phyloP scores from a whole-genome alignment of 2,329 filamentous ascomycete genomes.

The Fusarium bactridioides region DNA sequence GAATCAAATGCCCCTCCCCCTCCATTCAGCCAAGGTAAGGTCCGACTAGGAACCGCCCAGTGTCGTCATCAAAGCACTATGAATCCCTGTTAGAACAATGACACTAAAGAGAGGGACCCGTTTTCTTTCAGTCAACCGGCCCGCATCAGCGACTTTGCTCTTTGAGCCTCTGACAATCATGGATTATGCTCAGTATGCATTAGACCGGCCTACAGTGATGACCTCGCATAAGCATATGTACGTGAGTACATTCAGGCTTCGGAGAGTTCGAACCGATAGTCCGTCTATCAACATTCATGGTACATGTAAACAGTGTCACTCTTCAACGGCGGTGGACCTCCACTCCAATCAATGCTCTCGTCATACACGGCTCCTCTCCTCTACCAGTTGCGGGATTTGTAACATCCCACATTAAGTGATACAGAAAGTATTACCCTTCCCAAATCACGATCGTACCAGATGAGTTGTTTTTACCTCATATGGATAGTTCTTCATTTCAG shows the following conservation, averaged over 20 bases:
- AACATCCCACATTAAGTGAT: conserved; percentile 5
- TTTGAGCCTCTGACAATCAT: conserved; percentile 18
- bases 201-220: background rate
- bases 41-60: conserved; percentile 20
- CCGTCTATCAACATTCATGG: conserved; percentile 4
- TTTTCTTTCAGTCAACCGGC: conserved; percentile 32
- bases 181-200: background rate
- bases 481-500: background rate
- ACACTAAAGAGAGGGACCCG: conserved; percentile 19
- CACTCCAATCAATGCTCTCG: conserved; percentile 2
- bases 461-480: background rate
- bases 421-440: background rate
- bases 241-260: background rate
- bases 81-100: conserved; percentile 1
- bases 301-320: background rate
- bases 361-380: conserved; percentile 5
- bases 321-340: conserved; percentile 6
- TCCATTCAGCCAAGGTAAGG: conserved; percentile 27
- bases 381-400: conserved; percentile 30
- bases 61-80: conserved; percentile 38
- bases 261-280: conserved; percentile 26
- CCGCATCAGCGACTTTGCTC: conserved; percentile 27
- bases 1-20: conserved; percentile 34
- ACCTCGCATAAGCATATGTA: background rate
- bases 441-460: background rate